These are phyloP conservation scores for Brassica incana DNA, from an alignment of 345 rosid genomes.

Conservation along the genomic window DNA sequence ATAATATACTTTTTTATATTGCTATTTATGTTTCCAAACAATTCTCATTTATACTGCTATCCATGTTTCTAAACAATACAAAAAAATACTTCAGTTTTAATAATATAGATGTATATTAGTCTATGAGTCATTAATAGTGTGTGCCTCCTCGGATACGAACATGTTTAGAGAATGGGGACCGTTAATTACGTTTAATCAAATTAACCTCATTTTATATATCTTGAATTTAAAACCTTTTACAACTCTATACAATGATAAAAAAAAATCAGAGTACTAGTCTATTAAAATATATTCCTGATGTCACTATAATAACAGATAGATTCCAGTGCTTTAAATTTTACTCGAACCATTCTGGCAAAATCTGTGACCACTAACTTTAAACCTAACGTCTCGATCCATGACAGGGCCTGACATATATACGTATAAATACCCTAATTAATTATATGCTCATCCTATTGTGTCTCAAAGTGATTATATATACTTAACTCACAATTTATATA, in stretches of 20 bases:
- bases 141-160: constrained; percentile 31
- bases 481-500: not conserved
- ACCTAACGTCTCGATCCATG: constrained; percentile 29
- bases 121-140: not conserved
- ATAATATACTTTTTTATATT: no score
- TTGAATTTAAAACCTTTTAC: not conserved
- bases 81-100: no score
- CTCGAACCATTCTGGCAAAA: constrained; percentile 34
- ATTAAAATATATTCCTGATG: constrained; percentile 14
- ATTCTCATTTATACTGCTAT: no score
- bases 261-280: not conserved
- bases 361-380: constrained; percentile 31
- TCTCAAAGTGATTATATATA: not conserved
- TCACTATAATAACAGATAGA: constrained; percentile 36
- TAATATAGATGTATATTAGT: not conserved
- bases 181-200: constrained; percentile 21
- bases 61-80: no score
- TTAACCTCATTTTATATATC: not conserved
- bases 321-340: constrained; percentile 24
- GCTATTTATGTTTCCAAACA: no score
- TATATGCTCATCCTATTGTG: not conserved
- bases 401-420: constrained; percentile 11
- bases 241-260: not conserved
- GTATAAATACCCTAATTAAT: not conserved
- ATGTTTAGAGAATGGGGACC: constrained; percentile 34